phyloP scores from a whole-genome alignment of 1,139 yeast genomes.

The Candida tetrigidarum region DNA sequence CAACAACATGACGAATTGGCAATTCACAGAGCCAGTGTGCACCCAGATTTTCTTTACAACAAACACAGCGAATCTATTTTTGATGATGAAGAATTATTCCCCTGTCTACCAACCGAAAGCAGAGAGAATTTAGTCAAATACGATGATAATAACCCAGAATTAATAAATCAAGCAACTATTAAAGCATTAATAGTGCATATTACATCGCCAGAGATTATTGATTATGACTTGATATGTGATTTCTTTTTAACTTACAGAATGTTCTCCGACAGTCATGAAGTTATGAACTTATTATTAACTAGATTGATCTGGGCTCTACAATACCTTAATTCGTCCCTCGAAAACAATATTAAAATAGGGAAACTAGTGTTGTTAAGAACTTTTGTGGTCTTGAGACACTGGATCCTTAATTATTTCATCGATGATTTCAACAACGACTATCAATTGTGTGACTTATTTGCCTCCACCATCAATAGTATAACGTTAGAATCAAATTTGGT shows the following conservation, averaged over 20 bases:
- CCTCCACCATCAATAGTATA: constrained; percentile 52
- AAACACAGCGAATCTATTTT: constrained; percentile 46
- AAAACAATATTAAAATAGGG: constrained; percentile 53
- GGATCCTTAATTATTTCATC: constrained; percentile 78
- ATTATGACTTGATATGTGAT: constrained; percentile 79
- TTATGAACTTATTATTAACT: constrained; percentile 63
- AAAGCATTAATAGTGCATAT: constrained; percentile 70
- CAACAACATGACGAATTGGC: constrained; percentile 14
- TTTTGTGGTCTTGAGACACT: constrained; percentile 86
- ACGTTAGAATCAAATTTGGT: constrained; percentile 37
- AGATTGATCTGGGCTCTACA: constrained; percentile 78
- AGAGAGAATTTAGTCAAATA: constrained; percentile 35
- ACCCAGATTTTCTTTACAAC: constrained; percentile 35
- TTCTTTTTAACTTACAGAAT: constrained; percentile 84
- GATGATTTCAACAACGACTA: constrained; percentile 64
- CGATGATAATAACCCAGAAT: constrained; percentile 36
- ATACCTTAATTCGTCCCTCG: constrained; percentile 35
- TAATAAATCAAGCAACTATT: constrained; percentile 45
- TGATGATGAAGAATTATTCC: constrained; percentile 42
- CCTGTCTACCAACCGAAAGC: constrained; percentile 27
- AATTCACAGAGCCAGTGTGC: constrained; percentile 12
- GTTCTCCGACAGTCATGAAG: constrained; percentile 59
- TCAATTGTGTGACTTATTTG: constrained; percentile 51
- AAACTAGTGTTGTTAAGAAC: constrained; percentile 78
- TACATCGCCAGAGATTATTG: constrained; percentile 79